A percentile compares a stretch with the other conserved stretches of the same genome.
These are phyloP conservation scores for Lupinus albus DNA, from an alignment of 306 rosid genomes.

Conservation along the genomic window DNA sequence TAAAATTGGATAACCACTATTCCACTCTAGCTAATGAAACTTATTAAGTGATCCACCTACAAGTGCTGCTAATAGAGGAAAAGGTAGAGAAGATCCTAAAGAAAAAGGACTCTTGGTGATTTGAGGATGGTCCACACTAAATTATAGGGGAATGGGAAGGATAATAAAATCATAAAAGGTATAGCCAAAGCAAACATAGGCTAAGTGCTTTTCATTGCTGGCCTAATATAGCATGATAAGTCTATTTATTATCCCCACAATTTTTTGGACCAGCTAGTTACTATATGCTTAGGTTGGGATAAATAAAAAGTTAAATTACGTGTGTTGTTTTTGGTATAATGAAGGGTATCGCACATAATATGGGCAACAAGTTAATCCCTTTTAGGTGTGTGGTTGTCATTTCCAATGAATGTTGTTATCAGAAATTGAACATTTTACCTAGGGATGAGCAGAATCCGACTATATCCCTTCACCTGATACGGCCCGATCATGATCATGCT, in stretches of 20 bases:
- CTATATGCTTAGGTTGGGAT: slow-evolving; percentile 14
- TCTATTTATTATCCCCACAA: slow-evolving; percentile 42
- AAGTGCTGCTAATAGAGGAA: slow-evolving; percentile 23
- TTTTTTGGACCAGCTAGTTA: neutral
- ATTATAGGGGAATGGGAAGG: no score
- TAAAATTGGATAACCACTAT: slow-evolving; percentile 2
- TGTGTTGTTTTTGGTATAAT: no score
- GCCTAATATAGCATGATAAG: slow-evolving; percentile 41
- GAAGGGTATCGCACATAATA: no score
- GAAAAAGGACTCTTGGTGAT: neutral
- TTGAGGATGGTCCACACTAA: slow-evolving; percentile 45
- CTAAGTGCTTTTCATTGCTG: slow-evolving; percentile 21
- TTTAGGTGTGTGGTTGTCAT: no score
- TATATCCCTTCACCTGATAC: no score
- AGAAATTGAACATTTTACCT: no score
- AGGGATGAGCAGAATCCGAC: no score
- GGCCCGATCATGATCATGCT: no score
- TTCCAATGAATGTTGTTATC: no score
- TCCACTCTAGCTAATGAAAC: slow-evolving; percentile 10
- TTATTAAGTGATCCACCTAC: slow-evolving; percentile 5
- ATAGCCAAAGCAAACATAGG: slow-evolving; percentile 39
- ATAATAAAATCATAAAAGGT: slow-evolving; percentile 38
- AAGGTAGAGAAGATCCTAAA: slow-evolving; percentile 27
- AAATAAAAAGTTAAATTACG: no score
- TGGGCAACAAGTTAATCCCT: no score